Percentiles rank a stretch among this genome's conserved stretches.
phyloP scores from a whole-genome alignment of 2,329 filamentous ascomycete species.

The Acephala macrosclerotiorum region DNA sequence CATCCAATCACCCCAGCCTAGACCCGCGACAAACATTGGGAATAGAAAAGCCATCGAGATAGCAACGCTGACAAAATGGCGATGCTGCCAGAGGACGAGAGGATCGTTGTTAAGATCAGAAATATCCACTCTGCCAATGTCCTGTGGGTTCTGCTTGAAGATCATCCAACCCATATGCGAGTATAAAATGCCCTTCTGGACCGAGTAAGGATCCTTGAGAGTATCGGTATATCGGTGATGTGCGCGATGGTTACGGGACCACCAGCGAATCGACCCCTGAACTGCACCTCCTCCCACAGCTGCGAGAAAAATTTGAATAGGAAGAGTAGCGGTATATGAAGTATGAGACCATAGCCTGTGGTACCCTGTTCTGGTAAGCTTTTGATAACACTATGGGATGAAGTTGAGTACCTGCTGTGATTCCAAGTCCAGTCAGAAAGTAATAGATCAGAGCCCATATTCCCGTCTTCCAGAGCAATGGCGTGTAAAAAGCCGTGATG shows the following conservation, averaged over 20 bases:
- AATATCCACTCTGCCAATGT: conserved; percentile 84
- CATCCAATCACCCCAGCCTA: conserved; percentile 79
- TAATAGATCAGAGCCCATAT: conserved; percentile 79
- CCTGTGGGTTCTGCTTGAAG: conserved; percentile 88
- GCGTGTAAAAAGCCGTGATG: conserved; percentile 52
- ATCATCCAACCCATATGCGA: conserved; percentile 88
- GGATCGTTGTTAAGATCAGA: conserved; percentile 84
- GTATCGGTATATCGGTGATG: conserved; percentile 92
- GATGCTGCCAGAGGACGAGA: conserved; percentile 85
- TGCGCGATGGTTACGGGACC: conserved; percentile 82
- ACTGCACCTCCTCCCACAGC: conserved; percentile 81
- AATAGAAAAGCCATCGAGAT: conserved; percentile 76
- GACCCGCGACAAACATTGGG: conserved; percentile 74
- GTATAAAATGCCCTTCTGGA: conserved; percentile 84
- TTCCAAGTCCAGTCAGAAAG: conserved; percentile 80
- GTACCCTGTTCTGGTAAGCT: conserved; percentile 57
- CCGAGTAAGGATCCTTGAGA: conserved; percentile 87
- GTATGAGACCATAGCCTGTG: conserved; percentile 86
- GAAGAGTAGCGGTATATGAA: conserved; percentile 77
- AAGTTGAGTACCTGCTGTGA: conserved; percentile 67
- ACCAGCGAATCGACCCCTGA: conserved; percentile 86
- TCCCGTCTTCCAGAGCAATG: conserved; percentile 72
- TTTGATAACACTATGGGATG: not conserved
- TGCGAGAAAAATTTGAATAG: conserved; percentile 80
- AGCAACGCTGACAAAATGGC: conserved; percentile 80